These are phyloP conservation scores for Dictyostelium firmibasis DNA, from an alignment of 78 protist genomes.

Conservation along the genomic window DNA sequence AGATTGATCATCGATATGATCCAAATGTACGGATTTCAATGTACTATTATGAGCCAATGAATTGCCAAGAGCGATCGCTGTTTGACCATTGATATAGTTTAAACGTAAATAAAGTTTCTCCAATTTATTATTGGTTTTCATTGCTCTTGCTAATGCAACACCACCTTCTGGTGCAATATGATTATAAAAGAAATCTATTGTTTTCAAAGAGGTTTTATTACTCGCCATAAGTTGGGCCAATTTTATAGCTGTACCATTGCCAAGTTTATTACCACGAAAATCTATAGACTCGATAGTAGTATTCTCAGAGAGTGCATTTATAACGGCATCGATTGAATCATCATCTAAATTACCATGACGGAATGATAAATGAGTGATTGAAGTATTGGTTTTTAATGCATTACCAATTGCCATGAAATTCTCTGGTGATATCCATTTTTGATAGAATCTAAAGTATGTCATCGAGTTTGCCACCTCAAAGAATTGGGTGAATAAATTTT, in stretches of 20 bases:
- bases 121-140: conserved; percentile 13
- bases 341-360: conserved; percentile 42
- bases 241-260: conserved; percentile 19
- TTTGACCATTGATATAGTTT: conserved; percentile 21
- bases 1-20: conserved; percentile 29
- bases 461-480: conserved; percentile 18
- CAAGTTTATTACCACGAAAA: conserved; percentile 47
- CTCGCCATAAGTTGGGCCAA: conserved; percentile 12
- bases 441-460: conserved; percentile 69
- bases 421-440: conserved; percentile 57
- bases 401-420: conserved; percentile 47
- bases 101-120: conserved; percentile 29
- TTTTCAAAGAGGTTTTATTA: background rate
- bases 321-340: background rate
- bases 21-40: conserved; percentile 23
- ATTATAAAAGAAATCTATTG: conserved; percentile 36
- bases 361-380: conserved; percentile 50
- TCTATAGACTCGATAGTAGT: conserved; percentile 2
- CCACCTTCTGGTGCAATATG: conserved; percentile 65
- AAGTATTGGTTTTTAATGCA: conserved; percentile 8
- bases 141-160: conserved; percentile 30
- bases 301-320: conserved; percentile 29
- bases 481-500: conserved; percentile 20
- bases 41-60: background rate
- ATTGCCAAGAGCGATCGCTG: background rate